Conservation (phyloP, 495 filamentous ascomycete genomes). For the Neurospora sp. region DNA sequence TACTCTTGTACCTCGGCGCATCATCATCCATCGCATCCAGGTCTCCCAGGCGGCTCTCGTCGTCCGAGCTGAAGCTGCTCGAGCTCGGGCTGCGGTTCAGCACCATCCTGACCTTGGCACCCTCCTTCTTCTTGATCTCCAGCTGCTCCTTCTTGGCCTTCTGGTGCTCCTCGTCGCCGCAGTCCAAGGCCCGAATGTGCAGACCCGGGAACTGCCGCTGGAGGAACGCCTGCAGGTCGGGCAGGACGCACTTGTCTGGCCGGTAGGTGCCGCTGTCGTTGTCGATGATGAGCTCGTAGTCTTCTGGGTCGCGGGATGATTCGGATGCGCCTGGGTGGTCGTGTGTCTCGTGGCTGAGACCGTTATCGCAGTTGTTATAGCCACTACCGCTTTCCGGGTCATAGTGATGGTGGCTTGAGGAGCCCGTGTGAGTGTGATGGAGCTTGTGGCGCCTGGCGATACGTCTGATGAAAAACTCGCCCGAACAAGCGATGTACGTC, state of each 20-base stretch:
- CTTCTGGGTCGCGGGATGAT: slow-evolving; percentile 44
- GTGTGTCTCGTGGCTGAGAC: slow-evolving; percentile 12
- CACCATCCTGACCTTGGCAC: slow-evolving; percentile 51
- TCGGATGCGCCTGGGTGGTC: slow-evolving; percentile 14
- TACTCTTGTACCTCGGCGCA: slow-evolving; percentile 23
- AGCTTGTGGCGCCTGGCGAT: slow-evolving; percentile 19
- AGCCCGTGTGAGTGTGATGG: background rate
- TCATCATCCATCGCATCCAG: slow-evolving; percentile 22
- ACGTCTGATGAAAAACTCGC: slow-evolving; percentile 84
- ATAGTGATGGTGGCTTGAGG: background rate
- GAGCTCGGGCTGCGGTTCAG: slow-evolving; percentile 47
- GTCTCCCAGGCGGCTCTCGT: slow-evolving; percentile 62
- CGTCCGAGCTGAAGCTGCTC: slow-evolving; percentile 57
- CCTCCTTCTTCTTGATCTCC: slow-evolving; percentile 49
- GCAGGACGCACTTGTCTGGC: slow-evolving; percentile 65
- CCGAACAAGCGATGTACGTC: slow-evolving; percentile 80
- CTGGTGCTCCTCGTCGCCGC: slow-evolving; percentile 56
- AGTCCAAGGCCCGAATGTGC: slow-evolving; percentile 58
- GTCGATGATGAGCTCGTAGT: slow-evolving; percentile 86
- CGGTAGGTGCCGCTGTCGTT: slow-evolving; percentile 93
- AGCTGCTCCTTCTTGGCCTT: slow-evolving; percentile 38
- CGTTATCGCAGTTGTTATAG: slow-evolving; percentile 2
- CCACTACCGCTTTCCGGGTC: background rate
- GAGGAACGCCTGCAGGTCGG: slow-evolving; percentile 58
- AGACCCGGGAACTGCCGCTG: slow-evolving; percentile 63